Evolutionary conservation across 805 yeast species (phyloP).

Genomic region (Lipomyces japonicus): DNA sequence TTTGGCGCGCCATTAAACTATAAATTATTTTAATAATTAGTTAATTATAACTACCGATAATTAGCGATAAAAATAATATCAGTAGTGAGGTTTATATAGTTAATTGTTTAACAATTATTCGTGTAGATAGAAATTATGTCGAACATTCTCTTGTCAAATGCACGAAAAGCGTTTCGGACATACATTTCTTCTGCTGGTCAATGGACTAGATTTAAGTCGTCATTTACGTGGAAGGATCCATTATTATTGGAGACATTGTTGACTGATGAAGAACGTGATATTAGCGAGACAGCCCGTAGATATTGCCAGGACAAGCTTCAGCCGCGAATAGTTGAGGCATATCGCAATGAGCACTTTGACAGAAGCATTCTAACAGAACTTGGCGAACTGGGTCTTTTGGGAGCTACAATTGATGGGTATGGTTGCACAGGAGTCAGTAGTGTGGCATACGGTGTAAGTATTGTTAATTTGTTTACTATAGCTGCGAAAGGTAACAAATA

Average conservation of each 20-base stretch:
- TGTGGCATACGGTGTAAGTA: slow-evolving; percentile 41
- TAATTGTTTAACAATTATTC: too few relatives aligned
- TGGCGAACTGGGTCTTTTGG: slow-evolving; percentile 44
- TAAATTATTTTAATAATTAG: too few relatives aligned
- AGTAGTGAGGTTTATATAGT: too few relatives aligned
- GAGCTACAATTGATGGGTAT: slow-evolving; percentile 43
- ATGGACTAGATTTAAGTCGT: slow-evolving; percentile 2
- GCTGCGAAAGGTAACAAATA: neutral
- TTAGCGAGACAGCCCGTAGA: slow-evolving; percentile 39
- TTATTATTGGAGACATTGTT: slow-evolving; percentile 36
- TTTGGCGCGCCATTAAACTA: too few relatives aligned
- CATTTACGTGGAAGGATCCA: slow-evolving; percentile 42
- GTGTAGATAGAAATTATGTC: too few relatives aligned
- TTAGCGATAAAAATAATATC: too few relatives aligned
- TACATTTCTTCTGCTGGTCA: neutral
- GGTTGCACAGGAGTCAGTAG: slow-evolving; percentile 45
- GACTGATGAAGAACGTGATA: slow-evolving; percentile 42
- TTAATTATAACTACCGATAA: too few relatives aligned
- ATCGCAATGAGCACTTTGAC: slow-evolving; percentile 41
- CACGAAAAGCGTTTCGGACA: too few relatives aligned
- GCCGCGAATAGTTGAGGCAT: slow-evolving; percentile 43
- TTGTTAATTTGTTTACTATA: neutral
- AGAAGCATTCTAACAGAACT: slow-evolving; percentile 39
- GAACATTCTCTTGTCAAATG: too few relatives aligned
- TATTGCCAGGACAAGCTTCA: slow-evolving; percentile 39